phyloP scores from a whole-genome alignment of 148 eudicot species.

The Simmondsia chinensis region DNA sequence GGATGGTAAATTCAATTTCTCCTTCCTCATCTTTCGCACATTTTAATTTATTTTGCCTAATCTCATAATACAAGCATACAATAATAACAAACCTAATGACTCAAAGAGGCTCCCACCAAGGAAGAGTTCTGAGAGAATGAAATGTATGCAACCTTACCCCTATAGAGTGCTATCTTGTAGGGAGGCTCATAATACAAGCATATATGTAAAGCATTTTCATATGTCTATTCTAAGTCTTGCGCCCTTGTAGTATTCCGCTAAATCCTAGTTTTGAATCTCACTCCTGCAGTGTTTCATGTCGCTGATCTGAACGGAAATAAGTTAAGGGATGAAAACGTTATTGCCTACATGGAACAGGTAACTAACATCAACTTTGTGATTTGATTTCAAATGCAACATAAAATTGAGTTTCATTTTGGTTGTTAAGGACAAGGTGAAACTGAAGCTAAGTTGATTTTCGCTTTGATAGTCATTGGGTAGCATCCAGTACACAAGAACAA shows the following conservation, averaged over 20 bases:
- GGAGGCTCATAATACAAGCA: no score
- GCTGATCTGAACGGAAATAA: constrained; percentile 77
- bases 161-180: no score
- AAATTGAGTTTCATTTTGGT: neutral
- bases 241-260: no score
- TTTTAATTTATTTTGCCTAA: neutral
- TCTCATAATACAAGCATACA: no score
- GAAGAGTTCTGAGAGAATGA: no score
- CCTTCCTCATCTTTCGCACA: neutral
- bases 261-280: constrained; percentile 3
- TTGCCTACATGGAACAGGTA: constrained; percentile 84
- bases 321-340: constrained; percentile 68
- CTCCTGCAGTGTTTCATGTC: constrained; percentile 82
- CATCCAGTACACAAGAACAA: constrained; percentile 36
- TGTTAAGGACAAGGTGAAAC: neutral
- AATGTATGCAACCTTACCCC: no score
- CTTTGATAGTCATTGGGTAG: constrained; percentile 58
- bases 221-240: no score
- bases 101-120: no score
- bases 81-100: no score
- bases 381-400: no score
- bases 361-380: no score
- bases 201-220: no score
- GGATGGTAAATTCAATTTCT: constrained; percentile 68
- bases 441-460: neutral